Base-by-base conservation (phyloP, 1,284 basidiomycete species). In the Pseudozyma tsukubaensis region DNA sequence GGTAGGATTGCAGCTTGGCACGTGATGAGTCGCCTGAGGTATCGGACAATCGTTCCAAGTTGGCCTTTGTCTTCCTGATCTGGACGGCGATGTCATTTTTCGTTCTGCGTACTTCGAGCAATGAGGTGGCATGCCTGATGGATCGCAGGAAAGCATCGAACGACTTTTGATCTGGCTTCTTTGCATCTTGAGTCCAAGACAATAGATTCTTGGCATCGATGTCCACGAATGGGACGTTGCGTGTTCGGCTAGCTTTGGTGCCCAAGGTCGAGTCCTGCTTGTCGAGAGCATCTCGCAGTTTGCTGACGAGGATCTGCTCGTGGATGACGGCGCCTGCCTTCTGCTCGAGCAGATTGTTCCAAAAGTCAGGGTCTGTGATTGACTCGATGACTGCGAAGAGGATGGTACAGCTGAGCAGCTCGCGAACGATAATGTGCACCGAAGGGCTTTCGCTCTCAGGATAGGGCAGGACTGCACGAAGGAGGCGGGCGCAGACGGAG, bases 351-450 rank as follows among this genome's bases (percentile, higher is more conserved):
- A 90, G 89, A 58, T 90, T 88, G 85, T 98, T 98, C 94, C 94
- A 97, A 44, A 97, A 97, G 85, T 98, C 96, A 16, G 94, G 92
- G 83, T 98, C 95, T 51, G 92, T 89, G 47, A 98, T 82, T 90
- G 95, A 92, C 59, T 97, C 93, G 87, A 97, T 91, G 58, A 96
- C 85, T 3, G 95, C 94, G 79, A 92, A 90, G 35, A 97, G 83
- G 6, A 97, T 89, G 1, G 91, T 87, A 79, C 93, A 95, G 6
- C 92, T 89, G 3, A 92, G 86, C 75, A 98, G 89, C 85, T 99
- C 96, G 48, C 93, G 14, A 90, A 78, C 89, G 13, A 94, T 89
- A 40, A 92, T 89, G 56, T 86, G 88, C 35, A 97, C 88, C 1
- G 90, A 90, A 50, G 87, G 88, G 78, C 93, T 95, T 54, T 87